Evolutionary conservation across 2,329 filamentous ascomycete genomes (phyloP).

Genomic region (Ophiognomonia clavigignenti-juglandacearum): DNA sequence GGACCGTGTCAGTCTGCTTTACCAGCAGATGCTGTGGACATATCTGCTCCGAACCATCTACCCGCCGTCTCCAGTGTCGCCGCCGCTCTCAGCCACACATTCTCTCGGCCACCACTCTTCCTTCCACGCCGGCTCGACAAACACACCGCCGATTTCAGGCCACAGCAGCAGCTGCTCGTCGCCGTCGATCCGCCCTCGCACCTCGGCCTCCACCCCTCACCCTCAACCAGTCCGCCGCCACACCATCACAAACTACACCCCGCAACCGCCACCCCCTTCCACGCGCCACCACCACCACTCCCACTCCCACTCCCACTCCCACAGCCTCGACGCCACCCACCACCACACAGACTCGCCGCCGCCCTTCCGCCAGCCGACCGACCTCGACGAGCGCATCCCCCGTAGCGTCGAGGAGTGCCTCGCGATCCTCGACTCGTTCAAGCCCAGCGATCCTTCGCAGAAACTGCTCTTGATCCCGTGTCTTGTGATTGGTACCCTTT

Average conservation of each 20-base stretch:
- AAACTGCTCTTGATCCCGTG: constrained; percentile 57
- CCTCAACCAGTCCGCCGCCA: constrained; percentile 18
- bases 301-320: constrained; percentile 15
- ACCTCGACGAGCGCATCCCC: constrained; percentile 48
- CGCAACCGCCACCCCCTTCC: constrained; percentile 17
- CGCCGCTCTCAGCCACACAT: constrained; percentile 19
- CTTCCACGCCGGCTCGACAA: constrained; percentile 14
- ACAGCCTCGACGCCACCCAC: constrained; percentile 17
- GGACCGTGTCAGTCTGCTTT: constrained; percentile 51
- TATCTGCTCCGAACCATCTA: constrained; percentile 59
- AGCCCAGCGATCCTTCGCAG: constrained; percentile 52
- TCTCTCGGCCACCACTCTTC: constrained; percentile 15
- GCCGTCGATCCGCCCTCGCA: constrained; percentile 22
- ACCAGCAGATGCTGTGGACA: constrained; percentile 63
- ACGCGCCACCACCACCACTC: constrained; percentile 14
- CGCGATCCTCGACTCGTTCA: constrained; percentile 48
- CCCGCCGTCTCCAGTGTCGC: constrained; percentile 35
- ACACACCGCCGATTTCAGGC: constrained; percentile 25
- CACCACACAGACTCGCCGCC: constrained; percentile 37
- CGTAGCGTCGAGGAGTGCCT: constrained; percentile 54
- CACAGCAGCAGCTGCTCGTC: constrained; percentile 31
- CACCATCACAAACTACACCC: constrained; percentile 22
- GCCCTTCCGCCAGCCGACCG: constrained; percentile 40
- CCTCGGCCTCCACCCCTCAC: constrained; percentile 12
- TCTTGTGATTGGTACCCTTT: constrained; percentile 56